Evolutionary conservation across 495 filamentous ascomycete genomes (phyloP).

Genomic region (Talaromyces nanjingensis): DNA sequence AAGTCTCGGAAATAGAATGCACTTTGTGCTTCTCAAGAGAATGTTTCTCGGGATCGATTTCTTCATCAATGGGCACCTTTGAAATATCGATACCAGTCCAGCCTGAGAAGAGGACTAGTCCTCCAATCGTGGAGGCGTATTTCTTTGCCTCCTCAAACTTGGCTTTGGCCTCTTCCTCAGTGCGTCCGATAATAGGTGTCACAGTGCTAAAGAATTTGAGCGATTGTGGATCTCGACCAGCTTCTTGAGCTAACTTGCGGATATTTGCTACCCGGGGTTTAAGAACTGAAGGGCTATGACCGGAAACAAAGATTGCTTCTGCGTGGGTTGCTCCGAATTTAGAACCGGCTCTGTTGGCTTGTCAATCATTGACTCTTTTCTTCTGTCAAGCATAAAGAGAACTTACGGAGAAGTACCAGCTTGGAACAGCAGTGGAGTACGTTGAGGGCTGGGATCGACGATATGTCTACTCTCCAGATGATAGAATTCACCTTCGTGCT

Average conservation of each 20-base stretch:
- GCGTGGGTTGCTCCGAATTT: slow-evolving; percentile 55
- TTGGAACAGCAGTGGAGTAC: slow-evolving; percentile 59
- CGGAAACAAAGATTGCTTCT: slow-evolving; percentile 58
- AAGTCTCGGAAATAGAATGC: slow-evolving; percentile 41
- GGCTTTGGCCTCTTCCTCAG: slow-evolving; percentile 47
- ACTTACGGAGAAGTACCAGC: slow-evolving; percentile 46
- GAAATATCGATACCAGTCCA: slow-evolving; percentile 59
- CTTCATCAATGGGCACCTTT: slow-evolving; percentile 48
- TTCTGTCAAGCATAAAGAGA: no score
- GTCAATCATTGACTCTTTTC: no score
- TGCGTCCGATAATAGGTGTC: slow-evolving; percentile 49
- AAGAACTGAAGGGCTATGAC: slow-evolving; percentile 43
- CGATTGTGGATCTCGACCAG: slow-evolving; percentile 46
- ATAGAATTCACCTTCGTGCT: slow-evolving; percentile 54
- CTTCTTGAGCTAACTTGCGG: slow-evolving; percentile 39
- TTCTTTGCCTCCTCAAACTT: slow-evolving; percentile 47
- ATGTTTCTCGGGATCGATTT: slow-evolving; percentile 41
- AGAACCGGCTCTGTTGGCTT: slow-evolving; percentile 33
- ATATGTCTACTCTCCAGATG: slow-evolving; percentile 45
- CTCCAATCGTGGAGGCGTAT: slow-evolving; percentile 48
- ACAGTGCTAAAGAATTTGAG: slow-evolving; percentile 57
- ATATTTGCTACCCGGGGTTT: slow-evolving; percentile 48
- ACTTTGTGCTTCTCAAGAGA: slow-evolving; percentile 47
- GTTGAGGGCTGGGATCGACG: slow-evolving; percentile 53
- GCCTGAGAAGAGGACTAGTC: slow-evolving; percentile 51